A percentile compares a stretch with the other conserved stretches of the same genome.
These are phyloP conservation scores for Trypanosoma cruzi DNA, from an alignment of 208 protist genomes.

Conservation along the genomic window DNA sequence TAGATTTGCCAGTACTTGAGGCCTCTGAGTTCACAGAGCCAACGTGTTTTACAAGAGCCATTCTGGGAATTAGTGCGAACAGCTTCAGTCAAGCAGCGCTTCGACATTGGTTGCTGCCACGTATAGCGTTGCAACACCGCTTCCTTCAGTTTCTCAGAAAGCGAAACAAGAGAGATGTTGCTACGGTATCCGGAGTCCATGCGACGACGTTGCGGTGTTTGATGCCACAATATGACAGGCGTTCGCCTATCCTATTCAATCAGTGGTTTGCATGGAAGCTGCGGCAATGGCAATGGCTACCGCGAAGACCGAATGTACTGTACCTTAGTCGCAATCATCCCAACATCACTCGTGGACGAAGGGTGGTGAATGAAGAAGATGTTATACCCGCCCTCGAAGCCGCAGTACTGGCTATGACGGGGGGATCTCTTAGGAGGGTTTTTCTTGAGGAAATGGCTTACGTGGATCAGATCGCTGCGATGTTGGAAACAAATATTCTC, in stretches of 20 bases:
- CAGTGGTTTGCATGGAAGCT: constrained; percentile 15
- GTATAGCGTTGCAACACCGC: constrained; percentile 16
- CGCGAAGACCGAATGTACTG: constrained; percentile 17
- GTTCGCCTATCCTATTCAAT: background rate
- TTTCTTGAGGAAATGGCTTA: constrained; percentile 31
- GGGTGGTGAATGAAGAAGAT: constrained; percentile 34
- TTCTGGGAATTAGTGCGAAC: constrained; percentile 17
- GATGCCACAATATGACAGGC: background rate
- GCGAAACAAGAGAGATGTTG: background rate
- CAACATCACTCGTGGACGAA: constrained; percentile 27
- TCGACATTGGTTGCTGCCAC: constrained; percentile 7
- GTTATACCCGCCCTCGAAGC: constrained; percentile 21
- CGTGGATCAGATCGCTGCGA: constrained; percentile 28
- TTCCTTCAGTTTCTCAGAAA: constrained; percentile 6
- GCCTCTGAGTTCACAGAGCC: constrained; percentile 27
- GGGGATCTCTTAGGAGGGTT: constrained; percentile 16
- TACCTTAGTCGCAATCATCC: constrained; percentile 35
- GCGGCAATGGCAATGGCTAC: constrained; percentile 7
- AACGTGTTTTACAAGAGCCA: constrained; percentile 28
- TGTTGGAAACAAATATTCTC: constrained; percentile 25
- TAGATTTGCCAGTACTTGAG: constrained; percentile 22
- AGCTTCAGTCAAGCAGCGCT: constrained; percentile 10
- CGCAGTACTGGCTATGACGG: constrained; percentile 16
- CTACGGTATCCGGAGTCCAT: background rate
- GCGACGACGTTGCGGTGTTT: constrained; percentile 7